Evolutionary conservation across 2,329 filamentous ascomycete species (phyloP).

Genomic region (Zopfia rhizophila): DNA sequence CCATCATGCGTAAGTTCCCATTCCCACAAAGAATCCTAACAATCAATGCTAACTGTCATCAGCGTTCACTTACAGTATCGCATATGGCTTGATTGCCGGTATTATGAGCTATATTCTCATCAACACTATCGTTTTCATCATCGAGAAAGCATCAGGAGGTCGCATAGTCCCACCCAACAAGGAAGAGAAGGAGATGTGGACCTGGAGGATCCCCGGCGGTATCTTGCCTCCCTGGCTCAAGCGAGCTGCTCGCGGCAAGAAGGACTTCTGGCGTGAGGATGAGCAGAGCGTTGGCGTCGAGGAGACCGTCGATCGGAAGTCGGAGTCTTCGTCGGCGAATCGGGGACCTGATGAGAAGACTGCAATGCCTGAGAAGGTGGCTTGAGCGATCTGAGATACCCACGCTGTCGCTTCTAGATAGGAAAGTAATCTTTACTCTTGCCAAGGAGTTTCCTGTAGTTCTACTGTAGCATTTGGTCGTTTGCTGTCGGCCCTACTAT

Average conservation of each 20-base stretch:
- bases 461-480: too few species aligned
- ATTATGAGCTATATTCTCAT: conserved; percentile 80
- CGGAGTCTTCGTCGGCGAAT: conserved; percentile 37
- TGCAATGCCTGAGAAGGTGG: conserved; percentile 26
- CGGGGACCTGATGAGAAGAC: conserved; percentile 33
- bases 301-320: conserved; percentile 30
- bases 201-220: conserved; percentile 78
- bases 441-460: too few species aligned
- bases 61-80: conserved; percentile 90
- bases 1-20: too few species aligned
- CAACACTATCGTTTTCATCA: conserved; percentile 75
- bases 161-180: conserved; percentile 80
- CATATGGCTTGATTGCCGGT: conserved; percentile 84
- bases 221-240: conserved; percentile 79
- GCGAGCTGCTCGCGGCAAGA: conserved; percentile 72
- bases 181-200: conserved; percentile 82
- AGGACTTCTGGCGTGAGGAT: conserved; percentile 72
- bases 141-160: conserved; percentile 74
- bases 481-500: too few species aligned
- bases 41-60: too few species aligned
- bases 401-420: not conserved
- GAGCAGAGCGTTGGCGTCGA: conserved; percentile 37
- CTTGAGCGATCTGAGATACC: conserved; percentile 19
- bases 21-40: too few species aligned
- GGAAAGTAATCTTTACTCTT: too few species aligned